These are phyloP conservation scores for Endoconidiophora laricicola DNA, from an alignment of 2,329 filamentous ascomycete species.

Conservation along the genomic window DNA sequence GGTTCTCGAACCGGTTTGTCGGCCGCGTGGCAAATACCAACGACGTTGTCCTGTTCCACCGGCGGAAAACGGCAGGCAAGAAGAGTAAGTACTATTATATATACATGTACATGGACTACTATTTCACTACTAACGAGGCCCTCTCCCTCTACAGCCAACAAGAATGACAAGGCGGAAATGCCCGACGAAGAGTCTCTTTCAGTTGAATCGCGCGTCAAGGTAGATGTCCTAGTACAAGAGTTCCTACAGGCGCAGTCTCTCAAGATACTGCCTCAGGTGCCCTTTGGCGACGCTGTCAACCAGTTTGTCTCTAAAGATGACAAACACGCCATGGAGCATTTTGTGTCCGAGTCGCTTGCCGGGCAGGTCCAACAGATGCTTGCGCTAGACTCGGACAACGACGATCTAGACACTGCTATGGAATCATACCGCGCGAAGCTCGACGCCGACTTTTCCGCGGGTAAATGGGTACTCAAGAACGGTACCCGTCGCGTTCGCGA, in stretches of 20 bases:
- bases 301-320: constrained; percentile 94
- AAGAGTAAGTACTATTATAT: constrained; percentile 7
- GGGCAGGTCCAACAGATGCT: constrained; percentile 57
- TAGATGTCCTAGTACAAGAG: constrained; percentile 76
- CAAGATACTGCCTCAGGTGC: constrained; percentile 81
- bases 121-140: neutral
- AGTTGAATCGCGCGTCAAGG: constrained; percentile 41
- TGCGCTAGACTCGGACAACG: constrained; percentile 44
- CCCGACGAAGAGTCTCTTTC: constrained; percentile 44
- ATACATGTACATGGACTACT: neutral
- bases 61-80: constrained; percentile 54
- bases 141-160: constrained; percentile 18
- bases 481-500: constrained; percentile 26
- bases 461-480: constrained; percentile 33
- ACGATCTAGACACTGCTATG: constrained; percentile 56
- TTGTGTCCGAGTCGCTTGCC: constrained; percentile 55
- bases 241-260: constrained; percentile 76
- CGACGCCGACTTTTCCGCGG: constrained; percentile 54
- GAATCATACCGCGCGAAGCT: constrained; percentile 51
- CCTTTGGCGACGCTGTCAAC: constrained; percentile 80
- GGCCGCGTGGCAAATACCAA: constrained; percentile 86
- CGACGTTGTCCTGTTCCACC: constrained; percentile 84
- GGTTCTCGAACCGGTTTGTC: constrained; percentile 84
- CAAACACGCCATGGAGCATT: constrained; percentile 75
- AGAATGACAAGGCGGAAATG: constrained; percentile 36